Conservation (phyloP, 1,284 basidiomycete genomes). For the Leccinum pachyderme region DNA sequence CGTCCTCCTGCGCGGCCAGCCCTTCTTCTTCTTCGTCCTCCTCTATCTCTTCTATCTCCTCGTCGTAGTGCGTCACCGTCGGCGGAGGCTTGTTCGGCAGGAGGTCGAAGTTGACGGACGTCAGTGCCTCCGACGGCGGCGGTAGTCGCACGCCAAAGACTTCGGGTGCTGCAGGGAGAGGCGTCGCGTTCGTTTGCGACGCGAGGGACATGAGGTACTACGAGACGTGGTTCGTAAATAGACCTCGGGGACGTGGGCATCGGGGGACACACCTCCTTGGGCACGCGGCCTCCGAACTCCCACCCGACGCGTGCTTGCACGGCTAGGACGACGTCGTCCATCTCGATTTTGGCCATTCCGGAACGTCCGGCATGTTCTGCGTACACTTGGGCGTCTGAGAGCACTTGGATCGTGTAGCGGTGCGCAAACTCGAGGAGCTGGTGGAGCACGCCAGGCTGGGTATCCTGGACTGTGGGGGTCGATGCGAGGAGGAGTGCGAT, state of each 20-base stretch:
- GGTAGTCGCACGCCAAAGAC: constrained; percentile 93
- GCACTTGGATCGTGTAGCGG: constrained; percentile 90
- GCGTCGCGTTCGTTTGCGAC: constrained; percentile 85
- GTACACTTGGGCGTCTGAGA: constrained; percentile 89
- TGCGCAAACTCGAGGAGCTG: constrained; percentile 96
- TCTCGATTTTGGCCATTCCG: constrained; percentile 66
- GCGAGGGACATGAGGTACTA: constrained; percentile 90
- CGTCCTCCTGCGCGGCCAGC: constrained; percentile 41
- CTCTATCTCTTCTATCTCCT: constrained; percentile 74
- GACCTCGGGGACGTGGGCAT: background rate
- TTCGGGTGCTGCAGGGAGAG: constrained; percentile 91
- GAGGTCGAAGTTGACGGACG: constrained; percentile 90
- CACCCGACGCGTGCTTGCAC: constrained; percentile 93
- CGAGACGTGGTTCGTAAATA: background rate
- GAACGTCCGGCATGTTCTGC: constrained; percentile 87
- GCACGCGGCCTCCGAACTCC: constrained; percentile 90
- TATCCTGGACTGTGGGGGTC: constrained; percentile 90
- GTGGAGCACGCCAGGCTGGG: constrained; percentile 90
- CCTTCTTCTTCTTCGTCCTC: constrained; percentile 41
- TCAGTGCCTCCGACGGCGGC: constrained; percentile 78
- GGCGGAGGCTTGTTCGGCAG: constrained; percentile 84
- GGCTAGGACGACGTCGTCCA: constrained; percentile 89
- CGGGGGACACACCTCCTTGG: constrained; percentile 79
- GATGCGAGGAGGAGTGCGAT: constrained; percentile 92
- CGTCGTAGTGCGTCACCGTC: constrained; percentile 69